Percentiles rank a stretch among this genome's conserved stretches.
Evolutionary conservation across 495 filamentous ascomycete genomes (phyloP).

Genomic region (Daldinia bambusicola): DNA sequence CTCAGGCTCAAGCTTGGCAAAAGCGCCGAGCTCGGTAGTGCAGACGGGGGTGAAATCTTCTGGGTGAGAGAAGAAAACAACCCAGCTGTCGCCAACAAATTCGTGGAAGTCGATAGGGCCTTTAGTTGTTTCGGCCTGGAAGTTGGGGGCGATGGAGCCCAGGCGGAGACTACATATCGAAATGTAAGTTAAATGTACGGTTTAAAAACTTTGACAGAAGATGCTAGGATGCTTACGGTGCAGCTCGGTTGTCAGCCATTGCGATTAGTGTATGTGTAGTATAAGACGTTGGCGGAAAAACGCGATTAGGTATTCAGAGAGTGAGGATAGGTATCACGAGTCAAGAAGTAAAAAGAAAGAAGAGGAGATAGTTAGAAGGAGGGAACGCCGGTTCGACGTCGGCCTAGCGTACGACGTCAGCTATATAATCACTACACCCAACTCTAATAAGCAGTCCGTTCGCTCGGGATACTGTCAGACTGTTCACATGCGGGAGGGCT

Average conservation of each 20-base stretch:
- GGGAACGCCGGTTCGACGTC: constrained; percentile 14
- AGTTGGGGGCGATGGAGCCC: constrained; percentile 90
- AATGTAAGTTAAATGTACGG: constrained; percentile 18
- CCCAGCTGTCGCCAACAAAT: constrained; percentile 94
- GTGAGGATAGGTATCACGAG: constrained; percentile 29
- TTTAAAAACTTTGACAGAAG: not conserved
- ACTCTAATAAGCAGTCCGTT: constrained; percentile 7
- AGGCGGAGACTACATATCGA: constrained; percentile 74
- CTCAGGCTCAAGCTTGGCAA: constrained; percentile 96
- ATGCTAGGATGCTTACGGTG: constrained; percentile 37
- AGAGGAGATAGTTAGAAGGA: constrained; percentile 17
- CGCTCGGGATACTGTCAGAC: constrained; percentile 10
- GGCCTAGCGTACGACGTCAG: constrained; percentile 20
- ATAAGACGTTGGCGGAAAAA: not conserved
- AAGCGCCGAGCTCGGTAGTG: constrained; percentile 98
- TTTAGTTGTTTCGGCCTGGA: constrained; percentile 89
- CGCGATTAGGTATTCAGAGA: constrained; percentile 1
- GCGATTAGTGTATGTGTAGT: constrained; percentile 10
- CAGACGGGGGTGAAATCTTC: constrained; percentile 95
- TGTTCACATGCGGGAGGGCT: constrained; percentile 22
- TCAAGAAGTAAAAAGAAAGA: constrained; percentile 15
- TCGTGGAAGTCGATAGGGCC: constrained; percentile 97
- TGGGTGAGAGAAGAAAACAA: constrained; percentile 96
- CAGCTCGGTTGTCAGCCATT: constrained; percentile 45
- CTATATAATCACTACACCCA: constrained; percentile 13